Conservation (phyloP, 2,329 filamentous ascomycete genomes). For the Diaporthe nobilis region DNA sequence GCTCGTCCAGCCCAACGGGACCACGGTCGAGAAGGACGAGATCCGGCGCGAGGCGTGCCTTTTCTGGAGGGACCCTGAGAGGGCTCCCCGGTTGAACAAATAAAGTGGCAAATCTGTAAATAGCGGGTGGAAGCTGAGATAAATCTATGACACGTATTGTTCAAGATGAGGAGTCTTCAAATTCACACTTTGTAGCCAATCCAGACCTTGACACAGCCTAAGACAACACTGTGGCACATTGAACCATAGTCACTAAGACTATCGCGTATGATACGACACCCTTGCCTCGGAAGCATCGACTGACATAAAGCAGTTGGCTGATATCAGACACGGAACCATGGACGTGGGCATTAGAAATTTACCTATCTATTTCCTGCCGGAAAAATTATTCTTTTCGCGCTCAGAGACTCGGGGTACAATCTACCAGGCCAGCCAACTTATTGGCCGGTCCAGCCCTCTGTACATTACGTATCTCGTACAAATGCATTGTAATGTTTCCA, state of each 20-base stretch:
- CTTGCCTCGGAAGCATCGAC: background rate
- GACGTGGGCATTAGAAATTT: background rate
- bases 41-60: conserved; percentile 52
- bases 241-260: background rate
- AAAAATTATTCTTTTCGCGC: background rate
- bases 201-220: background rate
- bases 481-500: no score
- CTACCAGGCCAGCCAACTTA: background rate
- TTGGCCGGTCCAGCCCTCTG: no score
- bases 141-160: background rate
- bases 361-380: background rate
- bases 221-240: background rate
- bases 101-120: conserved; percentile 38
- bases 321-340: background rate
- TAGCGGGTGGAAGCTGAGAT: background rate
- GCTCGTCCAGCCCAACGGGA: conserved; percentile 50
- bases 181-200: background rate
- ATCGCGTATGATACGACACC: background rate
- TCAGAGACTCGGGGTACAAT: background rate
- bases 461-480: no score
- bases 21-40: conserved; percentile 51
- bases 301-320: background rate
- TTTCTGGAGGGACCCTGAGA: conserved; percentile 54
- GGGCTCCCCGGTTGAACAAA: conserved; percentile 53
- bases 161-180: background rate